Conservation (phyloP, 106 monocot species). For the Acanthochlamys bracteata region DNA sequence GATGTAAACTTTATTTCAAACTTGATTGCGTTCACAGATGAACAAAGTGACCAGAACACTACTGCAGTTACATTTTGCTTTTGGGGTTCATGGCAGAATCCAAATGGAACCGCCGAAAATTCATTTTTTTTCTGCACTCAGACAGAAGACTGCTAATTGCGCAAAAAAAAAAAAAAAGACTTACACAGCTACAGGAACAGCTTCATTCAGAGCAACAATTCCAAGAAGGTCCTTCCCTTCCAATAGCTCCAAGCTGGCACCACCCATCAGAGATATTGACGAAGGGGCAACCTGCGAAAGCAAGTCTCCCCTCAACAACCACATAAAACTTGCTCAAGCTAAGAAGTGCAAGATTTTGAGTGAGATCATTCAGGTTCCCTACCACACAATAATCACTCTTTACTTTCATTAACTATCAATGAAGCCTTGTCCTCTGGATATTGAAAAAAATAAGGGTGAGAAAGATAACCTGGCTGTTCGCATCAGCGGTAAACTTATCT, state of each 20-base stretch:
- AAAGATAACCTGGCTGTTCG: slow-evolving; percentile 1
- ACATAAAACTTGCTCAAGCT: too few relatives aligned
- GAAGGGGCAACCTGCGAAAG: slow-evolving; percentile 5
- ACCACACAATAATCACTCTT: too few relatives aligned
- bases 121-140: too few relatives aligned
- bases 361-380: too few relatives aligned
- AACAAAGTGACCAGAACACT: background rate
- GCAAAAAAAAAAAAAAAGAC: background rate
- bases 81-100: background rate
- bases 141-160: background rate
- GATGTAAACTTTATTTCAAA: too few relatives aligned
- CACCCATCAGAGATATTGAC: slow-evolving; percentile 9
- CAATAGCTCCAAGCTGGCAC: slow-evolving; percentile 11
- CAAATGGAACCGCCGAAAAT: background rate
- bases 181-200: slow-evolving; percentile 6
- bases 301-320: background rate
- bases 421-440: too few relatives aligned
- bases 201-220: slow-evolving; percentile 7
- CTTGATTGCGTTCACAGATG: background rate
- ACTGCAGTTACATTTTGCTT: background rate
- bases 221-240: slow-evolving; percentile 13
- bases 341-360: too few relatives aligned
- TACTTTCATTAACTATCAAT: too few relatives aligned
- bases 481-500: slow-evolving; percentile 11
- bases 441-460: background rate